Percentiles rank a stretch among this genome's conserved stretches.
These are phyloP conservation scores for Eucommia ulmoides DNA, from an alignment of 257 asterid species.

Conservation along the genomic window DNA sequence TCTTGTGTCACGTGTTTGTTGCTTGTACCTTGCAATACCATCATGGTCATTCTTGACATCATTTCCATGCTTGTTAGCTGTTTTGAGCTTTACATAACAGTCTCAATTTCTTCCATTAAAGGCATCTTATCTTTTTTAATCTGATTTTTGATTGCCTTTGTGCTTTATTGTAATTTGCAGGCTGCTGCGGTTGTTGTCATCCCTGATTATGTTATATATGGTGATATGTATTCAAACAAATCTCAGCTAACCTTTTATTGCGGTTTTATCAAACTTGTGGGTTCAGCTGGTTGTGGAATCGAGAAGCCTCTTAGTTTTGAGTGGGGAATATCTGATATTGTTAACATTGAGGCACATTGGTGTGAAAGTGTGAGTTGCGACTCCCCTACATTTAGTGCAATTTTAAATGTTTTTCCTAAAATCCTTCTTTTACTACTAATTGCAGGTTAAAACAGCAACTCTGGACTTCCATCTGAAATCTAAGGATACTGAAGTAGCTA, in stretches of 20 bases:
- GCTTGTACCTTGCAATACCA: no score
- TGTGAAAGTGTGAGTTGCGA: constrained; percentile 43
- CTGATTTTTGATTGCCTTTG: no score
- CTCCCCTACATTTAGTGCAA: constrained; percentile 12
- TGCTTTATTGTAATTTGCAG: constrained; percentile 22
- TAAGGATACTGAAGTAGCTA: constrained; percentile 21
- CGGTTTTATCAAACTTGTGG: constrained; percentile 39
- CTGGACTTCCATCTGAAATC: constrained; percentile 28
- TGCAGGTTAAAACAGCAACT: constrained; percentile 40
- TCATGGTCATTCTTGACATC: no score
- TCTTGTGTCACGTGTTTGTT: no score
- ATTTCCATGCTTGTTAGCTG: no score
- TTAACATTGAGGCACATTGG: constrained; percentile 31
- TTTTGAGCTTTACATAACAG: no score
- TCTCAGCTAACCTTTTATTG: constrained; percentile 47
- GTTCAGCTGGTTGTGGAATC: constrained; percentile 19
- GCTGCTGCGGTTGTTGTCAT: constrained; percentile 38
- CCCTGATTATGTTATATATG: constrained; percentile 41
- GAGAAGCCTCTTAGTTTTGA: constrained; percentile 17
- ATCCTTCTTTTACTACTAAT: constrained; percentile 8
- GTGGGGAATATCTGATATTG: constrained; percentile 42
- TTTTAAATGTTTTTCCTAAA: constrained; percentile 3
- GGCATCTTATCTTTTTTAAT: no score
- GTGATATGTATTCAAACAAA: constrained; percentile 21
- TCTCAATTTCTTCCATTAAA: no score